Evolutionary conservation across 768 basidiomycete species (phyloP).

Genomic region (Termitomyces sp.): DNA sequence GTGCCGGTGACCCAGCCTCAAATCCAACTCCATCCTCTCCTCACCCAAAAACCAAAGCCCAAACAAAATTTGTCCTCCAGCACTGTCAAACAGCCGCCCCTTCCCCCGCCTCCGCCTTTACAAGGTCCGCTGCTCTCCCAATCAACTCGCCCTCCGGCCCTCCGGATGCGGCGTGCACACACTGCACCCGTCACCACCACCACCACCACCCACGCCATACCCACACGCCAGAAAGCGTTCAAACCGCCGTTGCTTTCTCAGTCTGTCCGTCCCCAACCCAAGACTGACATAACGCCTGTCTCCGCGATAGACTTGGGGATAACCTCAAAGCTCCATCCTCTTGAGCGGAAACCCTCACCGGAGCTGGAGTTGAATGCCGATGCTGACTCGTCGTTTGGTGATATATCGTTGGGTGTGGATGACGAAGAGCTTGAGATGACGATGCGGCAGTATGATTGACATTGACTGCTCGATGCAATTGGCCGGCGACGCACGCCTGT

Average conservation of each 20-base stretch:
- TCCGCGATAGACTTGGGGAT: background rate
- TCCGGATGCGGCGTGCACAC: slow-evolving; percentile 36
- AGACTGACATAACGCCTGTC: background rate
- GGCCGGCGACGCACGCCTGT: background rate
- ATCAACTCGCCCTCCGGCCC: slow-evolving; percentile 23
- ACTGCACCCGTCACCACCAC: slow-evolving; percentile 14
- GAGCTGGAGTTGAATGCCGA: slow-evolving; percentile 10
- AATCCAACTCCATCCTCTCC: slow-evolving; percentile 14
- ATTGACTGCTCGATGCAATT: slow-evolving; percentile 8
- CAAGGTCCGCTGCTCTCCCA: slow-evolving; percentile 9
- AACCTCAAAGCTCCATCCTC: background rate
- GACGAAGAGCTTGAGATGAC: slow-evolving; percentile 19
- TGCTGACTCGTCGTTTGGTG: slow-evolving; percentile 22
- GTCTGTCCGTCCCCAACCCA: slow-evolving; percentile 11
- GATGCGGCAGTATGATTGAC: slow-evolving; percentile 23
- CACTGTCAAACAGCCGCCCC: background rate
- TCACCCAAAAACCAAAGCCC: slow-evolving; percentile 8
- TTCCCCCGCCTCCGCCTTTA: background rate
- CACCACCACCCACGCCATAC: slow-evolving; percentile 13
- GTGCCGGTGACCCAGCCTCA: slow-evolving; percentile 6
- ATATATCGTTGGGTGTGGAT: slow-evolving; percentile 22
- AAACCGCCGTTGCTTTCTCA: slow-evolving; percentile 29
- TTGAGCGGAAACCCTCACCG: background rate
- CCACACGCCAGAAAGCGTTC: slow-evolving; percentile 29
- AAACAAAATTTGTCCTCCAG: slow-evolving; percentile 5